Base-by-base conservation (phyloP, 257 asterid genomes). In the Hygrophila difformis region DNA sequence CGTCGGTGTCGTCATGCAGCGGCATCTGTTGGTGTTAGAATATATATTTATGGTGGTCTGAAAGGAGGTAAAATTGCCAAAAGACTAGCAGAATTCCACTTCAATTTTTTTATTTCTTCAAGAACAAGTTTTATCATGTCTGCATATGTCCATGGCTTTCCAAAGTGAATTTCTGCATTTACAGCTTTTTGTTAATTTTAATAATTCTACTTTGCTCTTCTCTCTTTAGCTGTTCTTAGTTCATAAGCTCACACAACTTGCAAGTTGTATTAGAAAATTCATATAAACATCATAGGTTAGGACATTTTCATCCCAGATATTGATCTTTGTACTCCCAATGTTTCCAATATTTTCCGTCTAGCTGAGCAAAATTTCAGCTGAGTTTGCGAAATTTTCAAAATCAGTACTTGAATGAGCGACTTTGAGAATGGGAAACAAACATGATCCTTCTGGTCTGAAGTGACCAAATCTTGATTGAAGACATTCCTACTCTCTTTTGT, bases 1-100 rank as follows among this genome's bases (percentile, higher is more conserved):
- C 85, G 92, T 51, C 82, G 99, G 45, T 87, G 96, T 63, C 95
- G 99, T 56, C 99, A 91, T 60, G 99, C 97, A 17, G 95, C 95
- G 68, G 95, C 99, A 63, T 80, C 99, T 51, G 94, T 86, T 62
- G 99, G 95, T 43, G 80, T 73, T 45, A 74, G 89, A 53, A 76
- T 91, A 62, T 91, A 91, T 74, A 41, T 64, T 69, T 68, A 77
- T 56, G 99, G 99, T 49, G 99, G 99, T 62, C 69, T 91, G 14
- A 86, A 65, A 71, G 97, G 99, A 78, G 99, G 99, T 91, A 61
- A 70, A 39, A 18, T 34, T 24, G 59, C 55, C 29, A 40, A 54
- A 36, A 51, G 59, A 23, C 17, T 18, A n/a, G 18, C n/a, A n/a
- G n/a, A n/a, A n/a, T n/a, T n/a, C n/a, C n/a, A n/a, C n/a, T n/a